Evolutionary conservation across 129 eudicot genomes (phyloP).

Genomic region (Ambrosia artemisiifolia): DNA sequence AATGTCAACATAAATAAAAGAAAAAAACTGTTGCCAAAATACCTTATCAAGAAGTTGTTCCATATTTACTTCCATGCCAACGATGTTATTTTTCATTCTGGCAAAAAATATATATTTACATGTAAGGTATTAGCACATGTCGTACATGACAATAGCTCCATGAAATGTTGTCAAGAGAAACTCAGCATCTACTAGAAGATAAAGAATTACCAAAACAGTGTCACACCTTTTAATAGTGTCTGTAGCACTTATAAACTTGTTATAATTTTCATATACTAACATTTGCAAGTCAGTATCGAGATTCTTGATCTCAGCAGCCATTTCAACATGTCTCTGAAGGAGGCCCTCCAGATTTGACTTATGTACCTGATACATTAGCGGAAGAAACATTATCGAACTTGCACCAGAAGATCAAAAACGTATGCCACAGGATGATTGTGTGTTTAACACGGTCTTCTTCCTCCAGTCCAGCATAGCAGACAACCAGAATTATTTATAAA

Average conservation of each 20-base stretch:
- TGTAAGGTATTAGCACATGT: not conserved
- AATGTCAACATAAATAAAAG: conserved; percentile 12
- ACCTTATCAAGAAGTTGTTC: conserved; percentile 97
- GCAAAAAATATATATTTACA: conserved; percentile 9
- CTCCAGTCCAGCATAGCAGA: conserved; percentile 11
- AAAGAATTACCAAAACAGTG: conserved; percentile 7
- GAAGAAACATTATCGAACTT: conserved; percentile 14
- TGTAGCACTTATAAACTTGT: conserved; percentile 96
- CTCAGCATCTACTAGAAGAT: conserved; percentile 9
- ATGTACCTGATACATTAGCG: conserved; percentile 55
- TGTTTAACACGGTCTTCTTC: conserved; percentile 7
- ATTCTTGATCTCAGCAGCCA: conserved; percentile 99
- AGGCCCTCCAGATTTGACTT: conserved; percentile 90
- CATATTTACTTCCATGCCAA: conserved; percentile 97
- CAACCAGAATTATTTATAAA: conserved; percentile 1
- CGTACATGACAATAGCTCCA: conserved; percentile 8
- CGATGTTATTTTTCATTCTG: conserved; percentile 95
- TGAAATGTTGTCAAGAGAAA: conserved; percentile 3
- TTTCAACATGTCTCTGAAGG: conserved; percentile 96
- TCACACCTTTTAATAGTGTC: conserved; percentile 87
- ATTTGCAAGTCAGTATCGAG: conserved; percentile 96
- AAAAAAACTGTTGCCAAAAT: conserved; percentile 6
- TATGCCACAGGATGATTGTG: not conserved
- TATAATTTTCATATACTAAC: conserved; percentile 96
- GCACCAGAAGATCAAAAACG: conserved; percentile 16